These are phyloP conservation scores for Fusarium duplospermum DNA, from an alignment of 2,329 filamentous ascomycete species.

Conservation along the genomic window DNA sequence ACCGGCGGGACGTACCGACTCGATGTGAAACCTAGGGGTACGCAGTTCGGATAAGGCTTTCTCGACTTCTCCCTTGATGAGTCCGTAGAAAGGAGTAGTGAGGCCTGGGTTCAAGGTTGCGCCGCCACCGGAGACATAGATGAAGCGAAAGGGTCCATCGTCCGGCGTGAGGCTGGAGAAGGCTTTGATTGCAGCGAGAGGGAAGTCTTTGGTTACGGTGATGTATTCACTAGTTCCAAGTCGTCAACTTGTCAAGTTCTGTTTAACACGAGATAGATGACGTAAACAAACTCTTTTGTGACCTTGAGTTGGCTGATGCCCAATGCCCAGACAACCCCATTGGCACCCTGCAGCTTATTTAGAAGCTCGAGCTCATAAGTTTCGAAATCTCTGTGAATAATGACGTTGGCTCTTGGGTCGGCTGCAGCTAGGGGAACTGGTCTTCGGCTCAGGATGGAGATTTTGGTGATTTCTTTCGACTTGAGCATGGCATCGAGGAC, in stretches of 20 bases:
- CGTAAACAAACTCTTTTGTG: neutral
- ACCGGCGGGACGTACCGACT: neutral
- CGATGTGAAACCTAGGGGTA: neutral
- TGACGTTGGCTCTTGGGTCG: neutral
- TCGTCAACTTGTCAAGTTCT: neutral
- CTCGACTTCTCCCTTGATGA: neutral
- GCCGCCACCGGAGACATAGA: neutral
- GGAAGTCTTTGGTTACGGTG: neutral
- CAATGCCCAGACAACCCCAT: neutral
- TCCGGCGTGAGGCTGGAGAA: neutral
- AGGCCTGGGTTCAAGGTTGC: neutral
- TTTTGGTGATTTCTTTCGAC: neutral
- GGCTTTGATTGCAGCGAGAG: neutral
- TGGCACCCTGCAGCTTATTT: neutral
- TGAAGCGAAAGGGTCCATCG: neutral
- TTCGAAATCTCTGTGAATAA: neutral
- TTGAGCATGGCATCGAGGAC: conserved; percentile 4
- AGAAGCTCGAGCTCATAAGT: neutral
- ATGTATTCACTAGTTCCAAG: neutral
- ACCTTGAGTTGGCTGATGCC: neutral
- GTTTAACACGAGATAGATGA: neutral
- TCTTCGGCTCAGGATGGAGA: neutral
- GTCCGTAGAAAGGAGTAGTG: neutral
- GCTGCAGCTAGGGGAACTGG: neutral
- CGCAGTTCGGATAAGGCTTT: neutral